phyloP scores from a whole-genome alignment of 495 filamentous ascomycete species.

The Lasiosphaeriaceae sp. region DNA sequence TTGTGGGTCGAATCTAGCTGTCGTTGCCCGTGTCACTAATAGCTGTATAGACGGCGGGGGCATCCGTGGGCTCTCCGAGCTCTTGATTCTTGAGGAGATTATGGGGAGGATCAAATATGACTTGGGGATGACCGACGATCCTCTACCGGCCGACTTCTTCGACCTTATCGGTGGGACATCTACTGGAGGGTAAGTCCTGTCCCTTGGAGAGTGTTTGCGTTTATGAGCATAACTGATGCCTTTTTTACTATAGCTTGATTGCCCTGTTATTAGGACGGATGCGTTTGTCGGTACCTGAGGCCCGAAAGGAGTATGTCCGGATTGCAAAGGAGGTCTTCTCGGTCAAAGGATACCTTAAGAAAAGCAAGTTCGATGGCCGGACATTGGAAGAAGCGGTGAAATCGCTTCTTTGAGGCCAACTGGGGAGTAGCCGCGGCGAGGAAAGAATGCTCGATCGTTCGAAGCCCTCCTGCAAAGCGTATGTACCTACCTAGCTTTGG shows the following conservation, averaged over 20 bases:
- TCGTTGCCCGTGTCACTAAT: background rate
- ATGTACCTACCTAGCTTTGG: no score
- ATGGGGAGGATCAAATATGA: conserved; percentile 15
- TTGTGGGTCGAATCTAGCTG: background rate
- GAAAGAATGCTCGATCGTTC: conserved; percentile 7
- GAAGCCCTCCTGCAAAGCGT: conserved; percentile 6
- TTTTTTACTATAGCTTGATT: background rate
- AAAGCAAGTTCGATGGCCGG: conserved; percentile 1
- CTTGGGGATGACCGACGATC: conserved; percentile 3
- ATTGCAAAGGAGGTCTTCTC: conserved; percentile 5
- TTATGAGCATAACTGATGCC: background rate
- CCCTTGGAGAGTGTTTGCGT: background rate
- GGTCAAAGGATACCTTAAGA: background rate
- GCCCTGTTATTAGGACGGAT: background rate
- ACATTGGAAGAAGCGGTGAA: conserved; percentile 1
- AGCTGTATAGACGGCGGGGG: conserved; percentile 25
- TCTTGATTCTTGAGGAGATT: conserved; percentile 23
- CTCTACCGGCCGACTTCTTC: conserved; percentile 23
- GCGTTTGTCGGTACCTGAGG: background rate
- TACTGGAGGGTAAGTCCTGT: conserved; percentile 23
- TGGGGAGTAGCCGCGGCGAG: conserved; percentile 1
- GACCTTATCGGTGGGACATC: conserved; percentile 25
- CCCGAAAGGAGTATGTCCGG: conserved; percentile 3
- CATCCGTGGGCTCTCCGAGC: conserved; percentile 22
- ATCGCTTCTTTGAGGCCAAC: no score